These are phyloP conservation scores for Septoria linicola DNA, from an alignment of 2,329 filamentous ascomycete species.

Conservation along the genomic window DNA sequence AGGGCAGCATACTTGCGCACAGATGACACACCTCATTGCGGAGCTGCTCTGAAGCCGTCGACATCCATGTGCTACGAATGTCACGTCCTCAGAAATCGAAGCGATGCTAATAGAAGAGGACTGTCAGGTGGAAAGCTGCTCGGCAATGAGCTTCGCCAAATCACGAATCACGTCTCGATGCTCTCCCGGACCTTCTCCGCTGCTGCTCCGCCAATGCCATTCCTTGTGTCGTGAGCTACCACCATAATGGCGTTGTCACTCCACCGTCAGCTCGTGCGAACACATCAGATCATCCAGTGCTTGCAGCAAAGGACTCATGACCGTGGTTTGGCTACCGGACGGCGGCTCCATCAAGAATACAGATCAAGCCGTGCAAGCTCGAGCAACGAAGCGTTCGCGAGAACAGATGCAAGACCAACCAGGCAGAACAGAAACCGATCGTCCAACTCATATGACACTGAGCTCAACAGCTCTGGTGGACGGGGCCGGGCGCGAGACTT, in stretches of 20 bases:
- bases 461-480: too few species aligned
- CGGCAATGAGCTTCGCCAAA: background rate
- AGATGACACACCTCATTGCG: slow-evolving; percentile 62
- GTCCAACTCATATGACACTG: too few species aligned
- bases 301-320: background rate
- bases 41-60: slow-evolving; percentile 60
- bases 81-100: background rate
- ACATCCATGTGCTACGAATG: slow-evolving; percentile 55
- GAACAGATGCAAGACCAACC: too few species aligned
- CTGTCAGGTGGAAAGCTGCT: background rate
- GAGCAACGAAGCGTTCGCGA: too few species aligned
- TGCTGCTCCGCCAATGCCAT: slow-evolving; percentile 1
- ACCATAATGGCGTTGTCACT: slow-evolving; percentile 9
- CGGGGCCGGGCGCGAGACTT: too few species aligned
- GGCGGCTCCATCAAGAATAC: background rate
- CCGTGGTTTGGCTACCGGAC: background rate
- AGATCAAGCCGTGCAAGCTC: too few species aligned
- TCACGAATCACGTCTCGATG: background rate
- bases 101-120: too few species aligned
- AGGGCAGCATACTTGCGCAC: background rate
- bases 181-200: background rate
- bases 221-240: background rate
- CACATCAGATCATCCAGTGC: background rate
- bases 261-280: slow-evolving; percentile 5
- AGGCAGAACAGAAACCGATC: too few species aligned